Evolutionary conservation across 2,329 filamentous ascomycete genomes (phyloP).

Genomic region (Fusarium albosuccineum): DNA sequence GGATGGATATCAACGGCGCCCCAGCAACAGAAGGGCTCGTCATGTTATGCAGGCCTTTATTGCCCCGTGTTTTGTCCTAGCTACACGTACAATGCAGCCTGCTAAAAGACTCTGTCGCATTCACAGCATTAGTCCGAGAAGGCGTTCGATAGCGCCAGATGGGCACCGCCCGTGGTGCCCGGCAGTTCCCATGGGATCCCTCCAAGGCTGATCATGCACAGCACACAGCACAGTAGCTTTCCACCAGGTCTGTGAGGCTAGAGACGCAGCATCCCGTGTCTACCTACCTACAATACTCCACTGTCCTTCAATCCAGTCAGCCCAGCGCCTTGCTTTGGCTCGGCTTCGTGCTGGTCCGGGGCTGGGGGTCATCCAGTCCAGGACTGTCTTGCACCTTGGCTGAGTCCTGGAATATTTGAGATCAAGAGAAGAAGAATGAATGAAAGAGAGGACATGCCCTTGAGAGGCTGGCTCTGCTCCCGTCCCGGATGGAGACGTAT

Average conservation of each 20-base stretch:
- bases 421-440: too few species aligned
- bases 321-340: constrained; percentile 6
- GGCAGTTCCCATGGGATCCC: constrained; percentile 37
- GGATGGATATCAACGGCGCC: constrained; percentile 8
- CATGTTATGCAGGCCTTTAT: too few species aligned
- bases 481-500: neutral
- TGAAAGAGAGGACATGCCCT: too few species aligned
- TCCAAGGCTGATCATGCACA: constrained; percentile 38
- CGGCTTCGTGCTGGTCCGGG: neutral
- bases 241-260: constrained; percentile 6
- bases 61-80: too few species aligned
- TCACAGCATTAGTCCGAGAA: neutral
- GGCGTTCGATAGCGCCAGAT: constrained; percentile 9
- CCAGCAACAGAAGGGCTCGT: neutral
- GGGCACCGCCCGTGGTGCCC: constrained; percentile 11
- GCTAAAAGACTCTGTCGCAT: constrained; percentile 10
- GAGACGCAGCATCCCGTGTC: constrained; percentile 34
- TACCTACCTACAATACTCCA: constrained; percentile 16
- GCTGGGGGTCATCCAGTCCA: neutral
- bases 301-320: constrained; percentile 24
- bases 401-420: too few species aligned
- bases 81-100: too few species aligned
- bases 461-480: neutral
- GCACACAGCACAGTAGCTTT: constrained; percentile 17
- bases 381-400: neutral